A percentile compares a stretch with the other conserved stretches of the same genome.
phyloP scores from a whole-genome alignment of 2,329 filamentous ascomycete species.

The Colletotrichum tropicale region DNA sequence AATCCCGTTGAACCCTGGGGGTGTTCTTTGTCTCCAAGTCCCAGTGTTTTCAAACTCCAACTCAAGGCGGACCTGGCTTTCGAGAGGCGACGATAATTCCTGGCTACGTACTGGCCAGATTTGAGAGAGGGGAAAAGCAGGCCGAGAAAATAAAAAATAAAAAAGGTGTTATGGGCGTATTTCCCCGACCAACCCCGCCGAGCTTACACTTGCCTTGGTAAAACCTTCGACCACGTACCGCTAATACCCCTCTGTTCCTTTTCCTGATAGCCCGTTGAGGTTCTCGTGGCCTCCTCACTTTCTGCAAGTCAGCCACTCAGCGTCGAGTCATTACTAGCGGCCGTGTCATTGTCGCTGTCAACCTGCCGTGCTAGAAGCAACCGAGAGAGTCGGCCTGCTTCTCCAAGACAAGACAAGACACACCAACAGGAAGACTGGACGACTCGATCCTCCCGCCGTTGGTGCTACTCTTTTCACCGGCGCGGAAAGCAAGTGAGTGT shows the following conservation, averaged over 20 bases:
- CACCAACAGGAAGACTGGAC: background rate
- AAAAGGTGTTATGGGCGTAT: background rate
- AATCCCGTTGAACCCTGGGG: background rate
- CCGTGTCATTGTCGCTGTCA: slow-evolving; percentile 3
- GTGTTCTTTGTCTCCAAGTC: background rate
- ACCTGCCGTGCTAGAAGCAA: background rate
- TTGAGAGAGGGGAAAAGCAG: too few species aligned
- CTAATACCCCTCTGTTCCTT: background rate
- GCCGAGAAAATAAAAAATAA: background rate
- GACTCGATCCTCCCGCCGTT: background rate
- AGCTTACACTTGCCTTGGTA: background rate
- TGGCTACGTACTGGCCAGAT: background rate
- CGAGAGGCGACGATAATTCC: background rate
- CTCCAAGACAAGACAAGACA: background rate
- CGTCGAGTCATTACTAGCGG: slow-evolving; percentile 15
- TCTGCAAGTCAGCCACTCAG: slow-evolving; percentile 1
- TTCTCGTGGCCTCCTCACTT: background rate
- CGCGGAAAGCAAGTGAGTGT: background rate
- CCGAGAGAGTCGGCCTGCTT: background rate
- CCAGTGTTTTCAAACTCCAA: background rate
- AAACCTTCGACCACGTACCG: background rate
- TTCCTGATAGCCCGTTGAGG: background rate
- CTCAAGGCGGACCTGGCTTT: background rate
- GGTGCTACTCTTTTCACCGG: background rate
- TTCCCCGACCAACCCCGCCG: background rate